phyloP scores from a whole-genome alignment of 192 early-diverging fungal genomes.

The Entomortierella lignicola region DNA sequence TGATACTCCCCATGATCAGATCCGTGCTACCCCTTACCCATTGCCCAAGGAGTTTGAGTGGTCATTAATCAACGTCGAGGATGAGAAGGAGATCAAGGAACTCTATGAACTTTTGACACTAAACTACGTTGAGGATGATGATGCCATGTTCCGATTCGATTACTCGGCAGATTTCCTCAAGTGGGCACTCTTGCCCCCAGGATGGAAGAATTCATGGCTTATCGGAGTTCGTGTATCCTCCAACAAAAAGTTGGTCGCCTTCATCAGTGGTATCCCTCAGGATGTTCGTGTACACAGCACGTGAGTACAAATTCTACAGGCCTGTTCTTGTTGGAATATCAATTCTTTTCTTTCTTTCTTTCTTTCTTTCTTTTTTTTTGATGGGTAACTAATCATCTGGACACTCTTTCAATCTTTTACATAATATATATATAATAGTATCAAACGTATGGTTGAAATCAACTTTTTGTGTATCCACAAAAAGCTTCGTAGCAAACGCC shows the following conservation, averaged over 20 bases:
- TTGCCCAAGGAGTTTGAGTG: conserved; percentile 94
- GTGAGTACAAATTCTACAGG: conserved; percentile 53
- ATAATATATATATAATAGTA: too few relatives aligned
- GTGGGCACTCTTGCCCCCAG: conserved; percentile 97
- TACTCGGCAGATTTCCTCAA: conserved; percentile 93
- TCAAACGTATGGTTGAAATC: conserved; percentile 89
- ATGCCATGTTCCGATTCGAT: conserved; percentile 96
- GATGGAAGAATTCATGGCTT: conserved; percentile 90
- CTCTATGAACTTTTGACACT: conserved; percentile 89
- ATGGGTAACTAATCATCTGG: too few relatives aligned
- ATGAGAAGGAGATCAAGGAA: conserved; percentile 84
- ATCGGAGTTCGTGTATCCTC: conserved; percentile 89
- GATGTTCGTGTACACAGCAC: conserved; percentile 77
- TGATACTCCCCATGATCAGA: conserved; percentile 76
- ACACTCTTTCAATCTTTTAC: too few relatives aligned
- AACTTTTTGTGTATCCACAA: conserved; percentile 99
- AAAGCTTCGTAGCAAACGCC: conserved; percentile 91
- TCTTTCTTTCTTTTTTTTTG: conserved; percentile 12
- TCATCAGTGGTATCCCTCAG: conserved; percentile 94
- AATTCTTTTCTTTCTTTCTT: not conserved
- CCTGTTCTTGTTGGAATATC: not conserved
- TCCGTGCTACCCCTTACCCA: conserved; percentile 84
- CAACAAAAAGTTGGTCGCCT: conserved; percentile 90
- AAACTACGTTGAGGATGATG: conserved; percentile 98
- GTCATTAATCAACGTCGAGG: conserved; percentile 82